Base-by-base conservation (phyloP, 371 early-diverging fungal genomes). In the Rhizopus delemar region DNA sequence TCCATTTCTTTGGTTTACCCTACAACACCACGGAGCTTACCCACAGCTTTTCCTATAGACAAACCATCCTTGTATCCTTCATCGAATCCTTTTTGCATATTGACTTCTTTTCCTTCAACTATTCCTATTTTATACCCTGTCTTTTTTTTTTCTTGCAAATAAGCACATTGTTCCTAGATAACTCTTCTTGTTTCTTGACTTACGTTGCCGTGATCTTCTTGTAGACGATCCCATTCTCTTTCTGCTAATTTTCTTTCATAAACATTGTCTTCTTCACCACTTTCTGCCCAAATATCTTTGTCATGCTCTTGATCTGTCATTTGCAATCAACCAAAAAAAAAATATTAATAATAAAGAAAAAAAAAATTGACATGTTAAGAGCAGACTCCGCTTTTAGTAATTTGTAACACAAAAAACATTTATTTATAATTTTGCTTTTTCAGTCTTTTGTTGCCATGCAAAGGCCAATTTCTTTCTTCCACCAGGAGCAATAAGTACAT, bases 101-200 rank as follows among this genome's bases (percentile, higher is more conserved):
- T 70, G 5, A 69, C 65, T 54, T 86, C 84, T 60, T 88, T 86
- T 48, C 84, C 86, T 64, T 83, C 86, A 4, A 78, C 63, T 46
- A 86, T 80, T 28, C 88, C 88, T 56, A 83, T 86, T 53, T 81
- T 83, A 59, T 86, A 88, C 1, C 88, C 88, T 35, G 73, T 73
- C 87, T 87, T 22, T 22, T 22, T 22, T 22, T 22, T 22, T 22
- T 22, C 22, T 22, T 22, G 22, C 22, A 22, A 22, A 22, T 22
- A 22, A 22, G 22, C 22, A 22, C 22, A 22, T 22, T 22, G 22
- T 22, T 22, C 2, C 22, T 22, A 2, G 2, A 22, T 22, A 22
- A 22, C 22, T 43, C 5, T n/a, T 43, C 6, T n/a, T 22, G 22
- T 22, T 22, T 22, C 22, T 45, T 28, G 38, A 49, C 57, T 57